A percentile compares a stretch with the other conserved stretches of the same genome.
These are phyloP conservation scores for Phytopythium cucurbitacearum DNA, from an alignment of 352 stramenopile species.

Conservation along the genomic window DNA sequence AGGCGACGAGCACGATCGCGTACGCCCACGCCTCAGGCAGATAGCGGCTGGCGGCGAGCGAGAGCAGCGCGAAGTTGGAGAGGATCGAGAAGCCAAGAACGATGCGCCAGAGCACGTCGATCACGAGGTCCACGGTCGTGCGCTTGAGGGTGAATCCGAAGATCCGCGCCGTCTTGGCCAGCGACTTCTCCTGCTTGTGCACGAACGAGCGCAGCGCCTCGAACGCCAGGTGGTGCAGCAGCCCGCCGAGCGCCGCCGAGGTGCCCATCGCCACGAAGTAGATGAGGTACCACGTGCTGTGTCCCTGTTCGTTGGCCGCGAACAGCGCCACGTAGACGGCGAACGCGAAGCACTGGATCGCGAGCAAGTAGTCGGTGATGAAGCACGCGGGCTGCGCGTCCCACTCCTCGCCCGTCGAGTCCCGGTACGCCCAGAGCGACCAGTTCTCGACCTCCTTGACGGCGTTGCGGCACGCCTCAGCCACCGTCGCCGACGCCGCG, in stretches of 20 bases:
- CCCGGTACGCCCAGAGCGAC: conserved; percentile 76
- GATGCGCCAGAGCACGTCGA: conserved; percentile 77
- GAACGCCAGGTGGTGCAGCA: conserved; percentile 82
- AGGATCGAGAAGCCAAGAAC: conserved; percentile 79
- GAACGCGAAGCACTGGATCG: conserved; percentile 81
- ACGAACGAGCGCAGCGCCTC: conserved; percentile 67
- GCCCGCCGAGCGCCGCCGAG: conserved; percentile 64
- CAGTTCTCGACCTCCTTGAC: conserved; percentile 72
- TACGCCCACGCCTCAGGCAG: conserved; percentile 72
- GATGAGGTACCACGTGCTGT: conserved; percentile 74
- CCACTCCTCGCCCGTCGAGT: conserved; percentile 76
- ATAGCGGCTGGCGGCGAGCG: conserved; percentile 71
- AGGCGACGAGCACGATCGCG: conserved; percentile 64
- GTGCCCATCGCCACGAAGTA: conserved; percentile 86
- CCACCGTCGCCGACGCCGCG: conserved; percentile 19
- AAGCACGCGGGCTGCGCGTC: conserved; percentile 84
- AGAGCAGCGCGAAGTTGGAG: conserved; percentile 82
- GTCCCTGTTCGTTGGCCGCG: conserved; percentile 40
- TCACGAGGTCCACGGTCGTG: conserved; percentile 64
- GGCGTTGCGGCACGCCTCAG: conserved; percentile 56
- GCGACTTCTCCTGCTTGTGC: conserved; percentile 64
- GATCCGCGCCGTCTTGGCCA: conserved; percentile 59
- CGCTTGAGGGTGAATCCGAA: conserved; percentile 73
- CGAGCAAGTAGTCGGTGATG: conserved; percentile 85
- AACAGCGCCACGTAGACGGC: conserved; percentile 78